Evolutionary conservation across 2,329 filamentous ascomycete genomes (phyloP).

Genomic region (Paecilomyces sp.): DNA sequence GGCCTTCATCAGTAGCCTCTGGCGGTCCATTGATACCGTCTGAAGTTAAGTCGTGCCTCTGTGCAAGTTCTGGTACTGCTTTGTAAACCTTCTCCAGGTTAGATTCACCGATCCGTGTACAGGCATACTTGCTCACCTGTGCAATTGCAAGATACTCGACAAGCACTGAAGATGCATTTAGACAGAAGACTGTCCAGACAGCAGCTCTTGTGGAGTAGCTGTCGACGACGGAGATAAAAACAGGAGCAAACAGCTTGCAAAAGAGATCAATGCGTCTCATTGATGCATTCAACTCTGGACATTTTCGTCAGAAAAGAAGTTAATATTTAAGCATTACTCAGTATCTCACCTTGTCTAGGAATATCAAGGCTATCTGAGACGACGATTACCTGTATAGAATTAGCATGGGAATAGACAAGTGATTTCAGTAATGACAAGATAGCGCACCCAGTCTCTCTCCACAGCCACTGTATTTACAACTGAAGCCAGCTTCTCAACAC

Average conservation of each 20-base stretch:
- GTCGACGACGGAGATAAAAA: conserved; percentile 43
- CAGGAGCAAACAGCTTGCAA: conserved; percentile 50
- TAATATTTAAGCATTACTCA: conserved; percentile 10
- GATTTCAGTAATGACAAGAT: neutral
- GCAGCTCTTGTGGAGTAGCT: conserved; percentile 38
- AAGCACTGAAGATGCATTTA: conserved; percentile 36
- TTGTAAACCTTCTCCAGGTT: conserved; percentile 10
- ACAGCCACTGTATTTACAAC: conserved; percentile 61
- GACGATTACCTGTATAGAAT: conserved; percentile 18
- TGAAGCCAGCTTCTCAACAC: conserved; percentile 60
- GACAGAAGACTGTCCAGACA: conserved; percentile 39
- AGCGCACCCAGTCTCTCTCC: conserved; percentile 59
- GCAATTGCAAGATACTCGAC: conserved; percentile 36
- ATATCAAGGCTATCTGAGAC: conserved; percentile 25
- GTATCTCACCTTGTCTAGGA: conserved; percentile 35
- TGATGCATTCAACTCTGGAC: conserved; percentile 40
- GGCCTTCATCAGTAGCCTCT: neutral
- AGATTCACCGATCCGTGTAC: neutral
- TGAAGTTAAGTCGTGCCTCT: neutral
- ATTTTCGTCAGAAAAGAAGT: conserved; percentile 6
- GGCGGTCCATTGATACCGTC: neutral
- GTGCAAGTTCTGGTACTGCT: conserved; percentile 12
- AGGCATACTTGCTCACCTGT: conserved; percentile 15
- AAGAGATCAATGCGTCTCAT: conserved; percentile 53
- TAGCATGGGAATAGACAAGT: neutral